Evolutionary conservation across 148 eudicot species (phyloP).

Genomic region (Cornus florida): DNA sequence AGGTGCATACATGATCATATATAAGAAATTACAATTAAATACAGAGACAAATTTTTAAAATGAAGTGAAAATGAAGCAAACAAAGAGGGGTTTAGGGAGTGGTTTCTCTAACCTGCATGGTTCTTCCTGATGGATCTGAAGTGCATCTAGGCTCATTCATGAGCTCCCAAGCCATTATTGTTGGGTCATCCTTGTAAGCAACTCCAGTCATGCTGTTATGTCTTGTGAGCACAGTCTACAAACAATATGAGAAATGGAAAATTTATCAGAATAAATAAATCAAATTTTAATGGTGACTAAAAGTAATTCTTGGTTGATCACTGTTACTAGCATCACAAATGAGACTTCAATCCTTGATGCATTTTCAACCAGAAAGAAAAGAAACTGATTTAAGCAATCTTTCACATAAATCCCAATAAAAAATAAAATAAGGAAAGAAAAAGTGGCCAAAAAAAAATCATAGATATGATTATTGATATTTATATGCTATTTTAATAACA

Average conservation of each 20-base stretch:
- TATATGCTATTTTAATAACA: too few species aligned
- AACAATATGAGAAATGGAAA: neutral
- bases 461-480: neutral
- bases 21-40: neutral
- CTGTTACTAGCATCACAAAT: neutral
- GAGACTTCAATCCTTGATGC: neutral
- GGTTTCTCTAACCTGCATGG: conserved; percentile 45
- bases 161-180: conserved; percentile 89
- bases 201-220: conserved; percentile 56
- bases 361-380: too few species aligned
- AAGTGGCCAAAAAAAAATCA: too few species aligned
- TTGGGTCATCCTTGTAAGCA: conserved; percentile 64
- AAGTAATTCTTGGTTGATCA: neutral
- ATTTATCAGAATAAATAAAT: neutral
- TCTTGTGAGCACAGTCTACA: conserved; percentile 61
- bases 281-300: too few species aligned
- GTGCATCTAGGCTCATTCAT: conserved; percentile 80
- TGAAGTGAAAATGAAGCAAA: neutral
- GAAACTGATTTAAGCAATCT: too few species aligned
- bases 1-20: too few species aligned
- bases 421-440: neutral
- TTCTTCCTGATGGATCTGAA: conserved; percentile 58
- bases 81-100: neutral
- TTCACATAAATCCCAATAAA: too few species aligned
- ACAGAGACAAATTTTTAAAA: neutral